phyloP scores from a whole-genome alignment of 306 rosid species.

The Quercus variabilis region DNA sequence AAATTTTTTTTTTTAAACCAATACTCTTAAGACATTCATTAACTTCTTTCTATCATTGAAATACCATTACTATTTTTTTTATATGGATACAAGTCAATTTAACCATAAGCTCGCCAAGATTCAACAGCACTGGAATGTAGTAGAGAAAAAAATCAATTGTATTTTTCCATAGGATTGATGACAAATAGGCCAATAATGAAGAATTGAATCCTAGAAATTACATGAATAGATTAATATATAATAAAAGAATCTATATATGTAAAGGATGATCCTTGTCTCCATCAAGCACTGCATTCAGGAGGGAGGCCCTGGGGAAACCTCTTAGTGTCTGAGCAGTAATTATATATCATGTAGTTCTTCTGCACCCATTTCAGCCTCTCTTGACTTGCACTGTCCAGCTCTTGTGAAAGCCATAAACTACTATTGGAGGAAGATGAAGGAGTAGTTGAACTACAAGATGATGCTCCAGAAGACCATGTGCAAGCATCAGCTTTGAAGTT shows the following conservation, averaged over 20 bases:
- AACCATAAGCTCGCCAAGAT: background rate
- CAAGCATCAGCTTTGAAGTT: constrained; percentile 49
- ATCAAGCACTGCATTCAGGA: constrained; percentile 39
- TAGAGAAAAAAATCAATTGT: background rate
- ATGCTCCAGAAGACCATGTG: constrained; percentile 40
- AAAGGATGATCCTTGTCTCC: background rate
- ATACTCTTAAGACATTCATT: too few species aligned
- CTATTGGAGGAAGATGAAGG: constrained; percentile 1
- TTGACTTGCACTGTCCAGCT: constrained; percentile 38
- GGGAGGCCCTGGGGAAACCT: constrained; percentile 70
- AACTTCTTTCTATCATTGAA: too few species aligned
- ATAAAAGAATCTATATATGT: background rate
- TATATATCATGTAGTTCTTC: constrained; percentile 61
- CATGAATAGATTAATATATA: background rate
- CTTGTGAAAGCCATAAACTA: constrained; percentile 38
- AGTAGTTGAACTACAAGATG: constrained; percentile 37
- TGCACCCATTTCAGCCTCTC: constrained; percentile 57
- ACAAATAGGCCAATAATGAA: constrained; percentile 20
- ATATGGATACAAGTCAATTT: too few species aligned
- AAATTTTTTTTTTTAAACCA: too few species aligned
- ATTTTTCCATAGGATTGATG: background rate
- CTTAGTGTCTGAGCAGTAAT: constrained; percentile 53
- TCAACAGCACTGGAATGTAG: background rate
- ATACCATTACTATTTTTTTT: too few species aligned
- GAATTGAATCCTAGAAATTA: constrained; percentile 12